phyloP scores from a whole-genome alignment of 768 basidiomycete genomes.

The Imleria badia region DNA sequence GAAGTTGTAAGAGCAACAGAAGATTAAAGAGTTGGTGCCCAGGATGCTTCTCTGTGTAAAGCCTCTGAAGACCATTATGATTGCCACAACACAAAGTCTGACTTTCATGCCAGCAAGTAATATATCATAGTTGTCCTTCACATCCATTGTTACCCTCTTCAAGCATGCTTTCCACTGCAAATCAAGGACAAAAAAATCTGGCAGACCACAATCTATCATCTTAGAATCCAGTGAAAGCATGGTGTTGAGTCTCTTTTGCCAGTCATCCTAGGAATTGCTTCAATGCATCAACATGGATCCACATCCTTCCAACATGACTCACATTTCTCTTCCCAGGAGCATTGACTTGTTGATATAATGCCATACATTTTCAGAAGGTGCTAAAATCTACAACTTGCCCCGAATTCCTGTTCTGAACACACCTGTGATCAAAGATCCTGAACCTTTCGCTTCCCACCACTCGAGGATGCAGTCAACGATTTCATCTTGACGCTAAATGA shows the following conservation, averaged over 20 bases:
- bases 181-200: neutral
- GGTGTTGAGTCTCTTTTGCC: neutral
- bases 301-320: neutral
- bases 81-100: too few relatives aligned
- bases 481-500: slow-evolving; percentile 55
- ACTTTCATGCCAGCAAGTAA: too few relatives aligned
- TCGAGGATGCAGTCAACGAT: slow-evolving; percentile 65
- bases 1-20: too few relatives aligned
- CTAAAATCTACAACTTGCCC: slow-evolving; percentile 41
- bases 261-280: neutral
- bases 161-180: too few relatives aligned
- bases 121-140: too few relatives aligned
- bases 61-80: too few relatives aligned
- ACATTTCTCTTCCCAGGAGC: neutral
- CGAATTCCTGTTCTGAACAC: slow-evolving; percentile 60
- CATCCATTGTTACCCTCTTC: too few relatives aligned
- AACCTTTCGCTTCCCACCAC: slow-evolving; percentile 57
- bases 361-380: neutral
- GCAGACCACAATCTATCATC: neutral
- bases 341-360: neutral
- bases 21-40: too few relatives aligned
- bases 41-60: too few relatives aligned
- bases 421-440: slow-evolving; percentile 55
- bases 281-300: neutral
- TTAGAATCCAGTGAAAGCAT: neutral